Conservation (phyloP, 2,329 filamentous ascomycete species). For the Leptographium galeiforme region DNA sequence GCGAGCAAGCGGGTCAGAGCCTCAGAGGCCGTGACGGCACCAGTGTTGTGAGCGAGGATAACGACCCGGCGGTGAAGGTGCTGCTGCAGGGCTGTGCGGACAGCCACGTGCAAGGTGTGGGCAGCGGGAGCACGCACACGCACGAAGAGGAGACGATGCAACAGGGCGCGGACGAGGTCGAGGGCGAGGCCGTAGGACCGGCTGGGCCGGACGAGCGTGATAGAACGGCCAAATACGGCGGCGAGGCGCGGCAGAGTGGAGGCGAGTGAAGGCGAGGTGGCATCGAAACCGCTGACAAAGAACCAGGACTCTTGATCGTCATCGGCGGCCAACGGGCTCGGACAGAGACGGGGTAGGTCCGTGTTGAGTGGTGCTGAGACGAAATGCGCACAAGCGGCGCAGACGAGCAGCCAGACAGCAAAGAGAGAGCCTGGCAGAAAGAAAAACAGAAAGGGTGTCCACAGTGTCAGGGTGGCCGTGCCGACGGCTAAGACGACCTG, state of each 20-base stretch:
- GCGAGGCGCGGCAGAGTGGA: slow-evolving; percentile 21
- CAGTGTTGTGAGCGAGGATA: slow-evolving; percentile 26
- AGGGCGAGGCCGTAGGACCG: slow-evolving; percentile 38
- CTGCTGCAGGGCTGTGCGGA: slow-evolving; percentile 21
- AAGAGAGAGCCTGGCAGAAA: slow-evolving; percentile 19
- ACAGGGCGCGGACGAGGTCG: slow-evolving; percentile 29
- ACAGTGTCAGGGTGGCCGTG: slow-evolving; percentile 14
- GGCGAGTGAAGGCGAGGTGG: slow-evolving; percentile 18
- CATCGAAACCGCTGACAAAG: slow-evolving; percentile 19
- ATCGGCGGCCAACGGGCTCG: not conserved
- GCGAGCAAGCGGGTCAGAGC: slow-evolving; percentile 23
- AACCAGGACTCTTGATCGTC: slow-evolving; percentile 15
- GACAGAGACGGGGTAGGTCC: not conserved
- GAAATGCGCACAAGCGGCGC: slow-evolving; percentile 12
- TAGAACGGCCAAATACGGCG: slow-evolving; percentile 22
- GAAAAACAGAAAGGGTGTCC: slow-evolving; percentile 15
- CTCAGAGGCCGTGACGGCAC: slow-evolving; percentile 22
- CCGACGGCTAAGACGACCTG: slow-evolving; percentile 10
- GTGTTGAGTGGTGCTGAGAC: slow-evolving; percentile 19
- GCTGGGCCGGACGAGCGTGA: slow-evolving; percentile 34
- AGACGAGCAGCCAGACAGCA: slow-evolving; percentile 14
- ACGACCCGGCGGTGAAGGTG: slow-evolving; percentile 17
- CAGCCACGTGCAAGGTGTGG: slow-evolving; percentile 20
- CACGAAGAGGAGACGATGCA: slow-evolving; percentile 13
- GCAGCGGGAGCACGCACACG: slow-evolving; percentile 9